Percentiles rank a stretch among this genome's conserved stretches.
These are phyloP conservation scores for Gyrodon lividus DNA, from an alignment of 768 basidiomycete genomes.

Conservation along the genomic window DNA sequence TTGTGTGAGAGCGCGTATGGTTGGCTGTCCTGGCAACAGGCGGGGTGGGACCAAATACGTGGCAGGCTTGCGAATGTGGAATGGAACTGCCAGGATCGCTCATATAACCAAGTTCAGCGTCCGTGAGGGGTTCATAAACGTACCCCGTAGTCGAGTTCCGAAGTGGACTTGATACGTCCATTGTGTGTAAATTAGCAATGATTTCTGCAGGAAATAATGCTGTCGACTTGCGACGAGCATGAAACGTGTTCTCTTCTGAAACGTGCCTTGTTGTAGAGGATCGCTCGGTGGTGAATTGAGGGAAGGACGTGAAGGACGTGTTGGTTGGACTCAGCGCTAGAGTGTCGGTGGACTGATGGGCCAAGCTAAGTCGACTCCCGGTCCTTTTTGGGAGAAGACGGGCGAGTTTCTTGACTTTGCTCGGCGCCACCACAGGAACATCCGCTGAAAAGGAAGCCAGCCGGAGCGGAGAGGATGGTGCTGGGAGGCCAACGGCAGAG, in stretches of 20 bases:
- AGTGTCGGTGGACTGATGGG: conserved; percentile 28
- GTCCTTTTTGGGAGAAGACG: conserved; percentile 33
- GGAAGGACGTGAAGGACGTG: conserved; percentile 28
- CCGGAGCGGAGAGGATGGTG: conserved; percentile 29
- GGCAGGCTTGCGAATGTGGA: conserved; percentile 17
- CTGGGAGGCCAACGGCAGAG: conserved; percentile 16
- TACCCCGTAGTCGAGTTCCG: conserved; percentile 22
- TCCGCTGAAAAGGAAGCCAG: conserved; percentile 27
- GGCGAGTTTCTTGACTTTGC: conserved; percentile 27
- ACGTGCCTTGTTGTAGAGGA: conserved; percentile 23
- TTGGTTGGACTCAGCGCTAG: conserved; percentile 22
- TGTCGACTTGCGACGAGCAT: conserved; percentile 35
- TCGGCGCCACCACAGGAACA: conserved; percentile 14
- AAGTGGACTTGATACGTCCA: conserved; percentile 30
- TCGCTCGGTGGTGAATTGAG: conserved; percentile 21
- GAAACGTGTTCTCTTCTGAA: conserved; percentile 34
- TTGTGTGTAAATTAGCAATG: conserved; percentile 28
- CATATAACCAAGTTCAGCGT: conserved; percentile 27
- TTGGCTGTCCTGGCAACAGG: conserved; percentile 4
- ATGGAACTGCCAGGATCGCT: conserved; percentile 4
- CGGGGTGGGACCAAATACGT: conserved; percentile 10
- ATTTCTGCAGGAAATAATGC: conserved; percentile 32
- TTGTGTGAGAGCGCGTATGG: conserved; percentile 26
- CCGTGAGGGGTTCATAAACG: conserved; percentile 28
- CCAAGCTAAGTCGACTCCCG: conserved; percentile 28